Evolutionary conservation across 306 rosid genomes (phyloP).

Genomic region (Cucumis melo): DNA sequence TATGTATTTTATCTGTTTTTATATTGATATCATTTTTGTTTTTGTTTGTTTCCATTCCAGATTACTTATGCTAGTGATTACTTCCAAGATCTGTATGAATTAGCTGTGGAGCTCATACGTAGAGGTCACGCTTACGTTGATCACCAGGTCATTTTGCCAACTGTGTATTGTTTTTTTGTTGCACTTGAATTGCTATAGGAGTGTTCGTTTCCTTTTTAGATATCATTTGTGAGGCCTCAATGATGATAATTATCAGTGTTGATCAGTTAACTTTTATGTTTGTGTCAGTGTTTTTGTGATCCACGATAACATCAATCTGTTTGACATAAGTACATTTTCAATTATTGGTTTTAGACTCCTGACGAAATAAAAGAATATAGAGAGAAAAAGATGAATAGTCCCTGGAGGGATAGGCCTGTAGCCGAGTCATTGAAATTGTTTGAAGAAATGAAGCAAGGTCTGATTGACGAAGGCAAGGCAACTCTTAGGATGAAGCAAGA

Average conservation of each 20-base stretch:
- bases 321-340: constrained; percentile 4
- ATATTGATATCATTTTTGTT: background rate
- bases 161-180: too few relatives aligned
- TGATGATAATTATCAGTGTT: background rate
- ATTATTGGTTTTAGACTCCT: constrained; percentile 48
- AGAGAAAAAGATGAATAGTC: constrained; percentile 92
- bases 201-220: background rate
- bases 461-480: constrained; percentile 86
- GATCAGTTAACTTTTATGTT: background rate
- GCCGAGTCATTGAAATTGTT: constrained; percentile 73
- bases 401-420: constrained; percentile 91
- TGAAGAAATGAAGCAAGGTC: constrained; percentile 79
- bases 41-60: constrained; percentile 27
- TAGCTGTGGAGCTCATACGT: constrained; percentile 87
- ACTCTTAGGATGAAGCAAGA: constrained; percentile 98
- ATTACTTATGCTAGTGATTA: constrained; percentile 90
- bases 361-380: constrained; percentile 83
- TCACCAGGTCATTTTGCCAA: constrained; percentile 55
- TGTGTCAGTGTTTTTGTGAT: background rate
- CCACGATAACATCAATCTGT: background rate
- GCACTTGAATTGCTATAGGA: background rate
- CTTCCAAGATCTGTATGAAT: constrained; percentile 82
- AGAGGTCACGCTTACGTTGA: constrained; percentile 89
- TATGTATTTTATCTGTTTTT: background rate
- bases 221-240: background rate